Evolutionary conservation across 2,329 filamentous ascomycete genomes (phyloP).

Genomic region (Cladophialophora bantiana): DNA sequence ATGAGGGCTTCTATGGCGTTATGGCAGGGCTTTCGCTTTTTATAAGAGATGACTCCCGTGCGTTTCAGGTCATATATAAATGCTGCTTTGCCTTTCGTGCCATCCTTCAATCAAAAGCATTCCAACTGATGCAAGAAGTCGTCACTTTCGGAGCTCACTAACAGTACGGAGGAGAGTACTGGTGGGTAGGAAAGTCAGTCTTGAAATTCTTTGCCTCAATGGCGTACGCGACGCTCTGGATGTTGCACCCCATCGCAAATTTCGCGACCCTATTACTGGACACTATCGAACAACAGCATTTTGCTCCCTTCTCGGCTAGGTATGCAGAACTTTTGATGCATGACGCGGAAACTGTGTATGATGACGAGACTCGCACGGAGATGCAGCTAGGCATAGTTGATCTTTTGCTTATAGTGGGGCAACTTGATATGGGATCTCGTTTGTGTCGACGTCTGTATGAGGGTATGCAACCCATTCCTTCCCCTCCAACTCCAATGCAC

Average conservation of each 20-base stretch:
- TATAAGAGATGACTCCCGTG: background rate
- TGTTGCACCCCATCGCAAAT: slow-evolving; percentile 11
- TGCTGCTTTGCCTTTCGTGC: slow-evolving; percentile 1
- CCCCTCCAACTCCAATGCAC: background rate
- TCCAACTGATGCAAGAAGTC: slow-evolving; percentile 2
- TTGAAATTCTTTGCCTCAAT: slow-evolving; percentile 1
- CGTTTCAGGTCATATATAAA: slow-evolving; percentile 2
- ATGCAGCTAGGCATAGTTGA: background rate
- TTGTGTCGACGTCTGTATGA: background rate
- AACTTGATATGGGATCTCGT: background rate
- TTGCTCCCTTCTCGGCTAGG: background rate
- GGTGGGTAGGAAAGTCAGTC: background rate
- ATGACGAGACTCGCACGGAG: background rate
- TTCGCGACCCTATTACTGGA: background rate
- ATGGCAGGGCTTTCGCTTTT: accelerated
- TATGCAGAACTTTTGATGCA: slow-evolving; percentile 8
- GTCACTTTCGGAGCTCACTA: accelerated
- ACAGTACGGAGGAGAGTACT: background rate
- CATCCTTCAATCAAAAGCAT: slow-evolving; percentile 1
- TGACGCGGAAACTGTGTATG: background rate
- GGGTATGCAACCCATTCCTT: background rate
- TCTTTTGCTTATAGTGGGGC: background rate
- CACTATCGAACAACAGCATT: background rate
- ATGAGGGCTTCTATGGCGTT: background rate
- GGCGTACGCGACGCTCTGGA: background rate